Base-by-base conservation (phyloP, 768 basidiomycete species). In the Polyporus arcularius region DNA sequence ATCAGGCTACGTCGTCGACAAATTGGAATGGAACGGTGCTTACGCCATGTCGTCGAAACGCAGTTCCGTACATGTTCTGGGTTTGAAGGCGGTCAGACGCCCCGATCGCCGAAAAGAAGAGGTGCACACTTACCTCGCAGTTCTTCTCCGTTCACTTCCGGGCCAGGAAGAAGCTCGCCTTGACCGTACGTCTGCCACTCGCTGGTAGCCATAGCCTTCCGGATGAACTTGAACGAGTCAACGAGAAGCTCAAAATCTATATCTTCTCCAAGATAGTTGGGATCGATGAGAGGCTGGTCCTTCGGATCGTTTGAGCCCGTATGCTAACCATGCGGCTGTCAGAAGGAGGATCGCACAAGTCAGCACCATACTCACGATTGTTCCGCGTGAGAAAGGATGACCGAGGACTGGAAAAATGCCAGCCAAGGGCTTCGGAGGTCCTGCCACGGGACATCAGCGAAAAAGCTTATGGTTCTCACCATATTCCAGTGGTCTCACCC, bases 301-400 rank as follows among this genome's bases (percentile, higher is more conserved):
- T 32, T 21, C 2, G 72, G 70, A 51, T 76, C 71, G 0, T 49
- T 30, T 5, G 70, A 69, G 18, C 50, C 53, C 11, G 55, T 53
- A 53, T 72, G 71, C 69, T 71, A 51, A 12, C 46, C 2, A 15
- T 3, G 43, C 10, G 12, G 5, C 35, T 6, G 53, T 43, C 50
- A 16, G 21, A 26, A 7, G 12, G 11, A 43, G 3, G 32, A 12
- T 16, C 15, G 11, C 7, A 35, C 35, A 18, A 35, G 8, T 21
- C 26, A 30, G 4, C 16, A 40, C 12, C 14, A 15, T 3, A 55
- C 70, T 52, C 47, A 73, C 72, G 32, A 75, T 72, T 0, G 70
- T 69, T 8, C 76, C 75, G 12, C 72, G 64, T 5, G 68, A 70
- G 61, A 72, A 72, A 8, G 68, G 66, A 47, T 72, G 71, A 16